Conservation (phyloP, 2,329 filamentous ascomycete species). For the Alternaria conjuncta region DNA sequence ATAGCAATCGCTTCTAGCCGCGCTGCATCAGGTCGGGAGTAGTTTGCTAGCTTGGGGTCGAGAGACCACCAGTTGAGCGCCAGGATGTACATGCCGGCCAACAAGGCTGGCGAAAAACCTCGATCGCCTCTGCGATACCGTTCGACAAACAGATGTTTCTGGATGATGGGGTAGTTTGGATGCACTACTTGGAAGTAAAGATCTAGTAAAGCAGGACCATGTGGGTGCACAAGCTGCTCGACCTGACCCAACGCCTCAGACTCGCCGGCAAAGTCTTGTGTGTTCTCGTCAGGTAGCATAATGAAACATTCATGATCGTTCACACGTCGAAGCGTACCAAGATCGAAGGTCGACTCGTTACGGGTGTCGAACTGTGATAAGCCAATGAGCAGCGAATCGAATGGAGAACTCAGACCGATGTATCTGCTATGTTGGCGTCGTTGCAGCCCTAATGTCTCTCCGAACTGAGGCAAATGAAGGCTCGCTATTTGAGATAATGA, state of each 20-base stretch:
- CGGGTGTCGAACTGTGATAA: conserved; percentile 80
- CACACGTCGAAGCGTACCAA: conserved; percentile 71
- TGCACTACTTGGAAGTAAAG: conserved; percentile 84
- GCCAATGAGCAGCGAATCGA: conserved; percentile 83
- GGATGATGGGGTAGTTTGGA: conserved; percentile 80
- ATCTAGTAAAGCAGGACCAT: conserved; percentile 78
- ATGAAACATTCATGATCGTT: conserved; percentile 80
- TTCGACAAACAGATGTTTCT: conserved; percentile 80
- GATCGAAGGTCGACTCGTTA: conserved; percentile 76
- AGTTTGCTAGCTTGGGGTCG: conserved; percentile 68
- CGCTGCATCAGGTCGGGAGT: conserved; percentile 73
- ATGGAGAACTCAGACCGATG: conserved; percentile 82
- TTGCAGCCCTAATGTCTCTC: conserved; percentile 71
- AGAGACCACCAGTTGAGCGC: conserved; percentile 89
- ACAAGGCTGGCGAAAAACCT: conserved; percentile 76
- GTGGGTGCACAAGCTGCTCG: conserved; percentile 75
- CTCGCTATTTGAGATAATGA: conserved; percentile 37
- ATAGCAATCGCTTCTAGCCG: conserved; percentile 77
- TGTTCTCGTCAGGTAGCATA: conserved; percentile 76
- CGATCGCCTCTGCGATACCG: conserved; percentile 75
- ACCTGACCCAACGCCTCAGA: conserved; percentile 72
- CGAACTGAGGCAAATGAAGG: conserved; percentile 47
- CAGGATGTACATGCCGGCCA: conserved; percentile 83
- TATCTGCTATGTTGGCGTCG: conserved; percentile 81
- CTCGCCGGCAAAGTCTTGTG: conserved; percentile 74